Base-by-base conservation (phyloP, 768 basidiomycete species). In the Termitomyces sp. region DNA sequence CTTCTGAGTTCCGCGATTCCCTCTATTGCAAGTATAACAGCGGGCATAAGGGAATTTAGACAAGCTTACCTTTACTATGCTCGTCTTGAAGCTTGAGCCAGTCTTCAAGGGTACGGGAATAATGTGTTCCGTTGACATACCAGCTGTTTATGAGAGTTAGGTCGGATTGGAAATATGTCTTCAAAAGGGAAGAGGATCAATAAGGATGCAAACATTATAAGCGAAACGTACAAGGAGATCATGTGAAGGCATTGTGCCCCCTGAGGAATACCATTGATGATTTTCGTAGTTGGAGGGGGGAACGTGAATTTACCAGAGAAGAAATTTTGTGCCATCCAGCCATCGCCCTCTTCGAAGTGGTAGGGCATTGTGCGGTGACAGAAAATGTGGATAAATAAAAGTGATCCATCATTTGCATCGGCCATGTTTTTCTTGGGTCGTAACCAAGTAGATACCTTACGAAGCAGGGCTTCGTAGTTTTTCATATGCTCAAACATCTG, bases 401-500 rank as follows among this genome's bases (percentile, higher is more conserved):
- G 36, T n/a, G 50, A 27, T n/a, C 27, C 50, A 27, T 50, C 49
- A 26, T 50, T 18, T 26, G 14, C 24, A 75, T 0, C 84, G 74
- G 27, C 81, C 26, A 59, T 37, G 13, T 55, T 8, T n/a, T 32
- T 58, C 24, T 69, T 72, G 5, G 84, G 81, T 30, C 79, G 74
- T 13, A 89, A 76, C 88, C 87, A 91, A 9, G 78, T 80, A 2
- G 84, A 79, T 32, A 88, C 68, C 66, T 89, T 89, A 53, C 73
- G 69, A 57, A 89, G 73, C 9, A 89, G 79, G 9, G 70, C 67
- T 55, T 86, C 73, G 71, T 89, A 89, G 65, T 87, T 87, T 71
- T 88, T 88, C 86, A 88, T 87, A 67, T 89, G 87, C 65, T 88
- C 86, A 62, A 88, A 86, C 84, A 87, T 86, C 82, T 84, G 53